Percentiles rank a stretch among this genome's conserved stretches.
phyloP scores from a whole-genome alignment of 2,329 filamentous ascomycete genomes.

The Endocalyx cinctus region DNA sequence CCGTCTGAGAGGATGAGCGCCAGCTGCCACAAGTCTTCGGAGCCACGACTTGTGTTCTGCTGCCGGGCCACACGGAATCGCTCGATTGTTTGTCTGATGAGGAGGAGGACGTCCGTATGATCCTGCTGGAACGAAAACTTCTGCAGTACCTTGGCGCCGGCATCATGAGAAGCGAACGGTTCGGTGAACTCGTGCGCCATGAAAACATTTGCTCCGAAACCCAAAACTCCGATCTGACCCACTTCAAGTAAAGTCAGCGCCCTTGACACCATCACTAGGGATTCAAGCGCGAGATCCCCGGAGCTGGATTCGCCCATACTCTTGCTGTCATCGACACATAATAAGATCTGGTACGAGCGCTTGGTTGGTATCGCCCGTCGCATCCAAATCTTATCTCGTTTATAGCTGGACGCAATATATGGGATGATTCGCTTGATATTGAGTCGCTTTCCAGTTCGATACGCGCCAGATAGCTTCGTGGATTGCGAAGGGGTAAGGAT shows the following conservation, averaged over 20 bases:
- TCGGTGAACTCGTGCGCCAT: constrained; percentile 81
- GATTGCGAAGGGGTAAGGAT: constrained; percentile 93
- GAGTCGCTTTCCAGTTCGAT: constrained; percentile 94
- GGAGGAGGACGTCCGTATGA: constrained; percentile 75
- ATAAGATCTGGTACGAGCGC: constrained; percentile 92
- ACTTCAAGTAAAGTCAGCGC: constrained; percentile 89
- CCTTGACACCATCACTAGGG: constrained; percentile 84
- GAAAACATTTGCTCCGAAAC: constrained; percentile 80
- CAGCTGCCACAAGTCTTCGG: constrained; percentile 86
- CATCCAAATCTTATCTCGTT: constrained; percentile 99
- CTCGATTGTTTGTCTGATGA: constrained; percentile 74
- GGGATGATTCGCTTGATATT: constrained; percentile 99
- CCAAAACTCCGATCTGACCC: constrained; percentile 85
- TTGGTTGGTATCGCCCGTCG: constrained; percentile 86
- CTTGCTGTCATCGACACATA: constrained; percentile 93
- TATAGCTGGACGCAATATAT: constrained; percentile 97
- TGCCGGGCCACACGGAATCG: constrained; percentile 74
- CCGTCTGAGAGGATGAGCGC: constrained; percentile 92
- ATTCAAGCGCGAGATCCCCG: constrained; percentile 82
- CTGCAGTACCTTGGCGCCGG: constrained; percentile 78
- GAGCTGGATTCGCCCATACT: constrained; percentile 82
- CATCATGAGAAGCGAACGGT: constrained; percentile 71
- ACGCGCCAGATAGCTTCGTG: constrained; percentile 93
- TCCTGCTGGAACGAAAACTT: constrained; percentile 82
- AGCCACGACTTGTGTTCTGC: constrained; percentile 45